Base-by-base conservation (phyloP, 345 rosid genomes). In the Triadica sebifera region DNA sequence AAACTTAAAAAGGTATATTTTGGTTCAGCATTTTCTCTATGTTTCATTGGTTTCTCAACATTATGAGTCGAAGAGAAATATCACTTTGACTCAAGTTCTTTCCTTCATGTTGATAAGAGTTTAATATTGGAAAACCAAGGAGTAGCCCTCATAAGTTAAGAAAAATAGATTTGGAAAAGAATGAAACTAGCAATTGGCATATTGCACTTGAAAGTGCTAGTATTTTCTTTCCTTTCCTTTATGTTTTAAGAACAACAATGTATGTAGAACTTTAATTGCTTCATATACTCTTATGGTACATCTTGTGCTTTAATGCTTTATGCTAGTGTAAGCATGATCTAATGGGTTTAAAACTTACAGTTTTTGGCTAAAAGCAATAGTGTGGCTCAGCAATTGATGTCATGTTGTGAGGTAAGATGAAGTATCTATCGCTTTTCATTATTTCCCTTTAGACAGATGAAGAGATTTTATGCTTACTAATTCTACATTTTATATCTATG, bases 331-430 rank as follows among this genome's bases (percentile, higher is more conserved):
- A 73, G 66, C 67, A 71, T 72, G 80, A 65, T 65, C 69, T 51
- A 16, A 58, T 12, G 10, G 59, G 29, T 75, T 49, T 83, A 19
- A 73, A 60, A 83, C 75, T 75, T 80, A 71, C 85, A 84, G 89
- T 65, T 83, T 81, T 82, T 89, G 77, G 65, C 79, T 67, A 87
- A 86, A 81, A 86, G 76, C 68, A 72, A 77, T 72, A 91, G 97
- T 52, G 62, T 93, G 8, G 96, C 90, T n/a, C 92, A 95, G 72
- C 82, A 85, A 58, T 81, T 95, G 67, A 74, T 93, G 71, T 80
- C 88, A 53, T 95, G 99, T 70, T 95, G 99, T 80, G 91, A 86
- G 93, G 99, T 93, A 79, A 80, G 89, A 46, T 34, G 19, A 69
- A 37, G 10, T 43, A 12, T 39, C 43, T 16, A 37, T 12, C 34